A percentile compares a stretch with the other conserved stretches of the same genome.
phyloP scores from a whole-genome alignment of 306 rosid genomes.

The Geum urbanum region DNA sequence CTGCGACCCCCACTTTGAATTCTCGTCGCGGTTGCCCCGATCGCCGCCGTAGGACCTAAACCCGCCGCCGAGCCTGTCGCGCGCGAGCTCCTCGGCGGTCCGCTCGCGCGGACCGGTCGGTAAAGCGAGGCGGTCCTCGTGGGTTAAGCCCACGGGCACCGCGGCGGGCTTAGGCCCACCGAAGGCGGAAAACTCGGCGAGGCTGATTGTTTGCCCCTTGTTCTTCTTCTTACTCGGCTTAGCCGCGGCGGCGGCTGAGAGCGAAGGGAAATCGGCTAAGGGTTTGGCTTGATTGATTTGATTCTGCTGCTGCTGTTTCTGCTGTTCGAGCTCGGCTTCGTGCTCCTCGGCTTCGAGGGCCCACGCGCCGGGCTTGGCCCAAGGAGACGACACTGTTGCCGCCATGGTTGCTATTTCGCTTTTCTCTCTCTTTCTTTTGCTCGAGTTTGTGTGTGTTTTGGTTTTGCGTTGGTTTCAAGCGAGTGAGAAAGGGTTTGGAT shows the following conservation, averaged over 20 bases:
- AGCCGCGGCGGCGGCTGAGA: constrained; percentile 64
- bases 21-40: constrained; percentile 35
- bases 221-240: constrained; percentile 88
- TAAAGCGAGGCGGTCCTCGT: constrained; percentile 49
- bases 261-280: constrained; percentile 75
- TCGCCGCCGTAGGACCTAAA: constrained; percentile 49
- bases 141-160: constrained; percentile 27
- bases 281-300: constrained; percentile 22
- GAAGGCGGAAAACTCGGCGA: constrained; percentile 56
- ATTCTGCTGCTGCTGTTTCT: constrained; percentile 8
- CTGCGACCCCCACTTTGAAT: constrained; percentile 71
- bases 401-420: constrained; percentile 46
- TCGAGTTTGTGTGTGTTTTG: not conserved
- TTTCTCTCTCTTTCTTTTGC: not conserved
- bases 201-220: constrained; percentile 47
- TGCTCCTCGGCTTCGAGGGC: constrained; percentile 77
- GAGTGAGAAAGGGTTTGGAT: not conserved
- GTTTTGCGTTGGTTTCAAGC: constrained; percentile 29
- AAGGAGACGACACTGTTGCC: constrained; percentile 79
- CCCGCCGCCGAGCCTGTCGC: constrained; percentile 58
- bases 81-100: constrained; percentile 79
- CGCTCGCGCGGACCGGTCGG: constrained; percentile 90
- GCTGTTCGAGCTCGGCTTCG: constrained; percentile 67
- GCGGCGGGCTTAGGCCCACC: constrained; percentile 36
- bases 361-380: constrained; percentile 96